A percentile compares a stretch with the other conserved stretches of the same genome.
These are phyloP conservation scores for Yamadazyma ubonensis DNA, from an alignment of 805 yeast species.

Conservation along the genomic window DNA sequence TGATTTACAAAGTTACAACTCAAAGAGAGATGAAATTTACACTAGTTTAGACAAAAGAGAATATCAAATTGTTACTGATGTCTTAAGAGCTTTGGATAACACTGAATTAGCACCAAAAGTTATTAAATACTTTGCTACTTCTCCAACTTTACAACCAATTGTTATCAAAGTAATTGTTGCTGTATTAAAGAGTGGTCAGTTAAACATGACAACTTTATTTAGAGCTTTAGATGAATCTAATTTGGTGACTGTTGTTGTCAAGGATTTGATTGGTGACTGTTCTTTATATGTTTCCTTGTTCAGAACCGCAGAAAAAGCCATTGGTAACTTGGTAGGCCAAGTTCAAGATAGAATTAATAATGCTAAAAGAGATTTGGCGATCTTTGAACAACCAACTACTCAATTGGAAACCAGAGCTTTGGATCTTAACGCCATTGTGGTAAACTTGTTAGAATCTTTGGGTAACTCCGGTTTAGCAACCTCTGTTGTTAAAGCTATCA, in stretches of 20 bases:
- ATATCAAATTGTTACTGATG: slow-evolving; percentile 39
- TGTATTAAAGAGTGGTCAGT: slow-evolving; percentile 31
- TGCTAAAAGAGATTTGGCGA: slow-evolving; percentile 18
- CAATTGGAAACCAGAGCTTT: slow-evolving; percentile 11
- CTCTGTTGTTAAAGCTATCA: slow-evolving; percentile 36
- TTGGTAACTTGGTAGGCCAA: slow-evolving; percentile 24
- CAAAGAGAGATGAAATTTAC: slow-evolving; percentile 30
- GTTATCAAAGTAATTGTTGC: slow-evolving; percentile 27
- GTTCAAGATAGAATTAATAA: slow-evolving; percentile 25
- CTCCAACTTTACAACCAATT: slow-evolving; percentile 19
- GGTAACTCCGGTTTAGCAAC: slow-evolving; percentile 42
- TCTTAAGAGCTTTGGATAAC: slow-evolving; percentile 36
- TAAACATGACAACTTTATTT: slow-evolving; percentile 33
- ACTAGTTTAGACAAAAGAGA: slow-evolving; percentile 34
- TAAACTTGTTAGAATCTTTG: slow-evolving; percentile 40
- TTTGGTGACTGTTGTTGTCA: slow-evolving; percentile 32
- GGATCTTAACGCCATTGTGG: slow-evolving; percentile 27
- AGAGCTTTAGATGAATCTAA: slow-evolving; percentile 37
- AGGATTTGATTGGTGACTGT: slow-evolving; percentile 40
- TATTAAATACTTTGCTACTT: slow-evolving; percentile 31
- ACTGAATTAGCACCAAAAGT: slow-evolving; percentile 37
- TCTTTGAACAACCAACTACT: slow-evolving; percentile 2
- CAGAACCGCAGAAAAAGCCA: slow-evolving; percentile 28
- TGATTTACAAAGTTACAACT: slow-evolving; percentile 23
- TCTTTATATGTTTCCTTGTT: slow-evolving; percentile 34